phyloP scores from a whole-genome alignment of 2,329 filamentous ascomycete genomes.

The Plectosphaerella cucumerina region DNA sequence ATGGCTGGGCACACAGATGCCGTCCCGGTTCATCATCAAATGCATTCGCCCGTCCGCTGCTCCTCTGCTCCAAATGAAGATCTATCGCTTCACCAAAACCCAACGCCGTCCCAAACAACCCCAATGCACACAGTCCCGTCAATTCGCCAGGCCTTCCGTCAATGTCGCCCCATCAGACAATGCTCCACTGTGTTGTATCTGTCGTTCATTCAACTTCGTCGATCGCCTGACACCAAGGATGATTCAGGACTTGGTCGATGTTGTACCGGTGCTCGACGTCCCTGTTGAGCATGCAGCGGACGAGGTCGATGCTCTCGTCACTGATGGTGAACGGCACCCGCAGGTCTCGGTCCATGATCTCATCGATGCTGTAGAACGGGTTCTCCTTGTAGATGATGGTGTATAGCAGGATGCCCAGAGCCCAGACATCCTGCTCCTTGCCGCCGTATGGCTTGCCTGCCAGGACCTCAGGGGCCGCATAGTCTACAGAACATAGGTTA shows the following conservation, averaged over 20 bases:
- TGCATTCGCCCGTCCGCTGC: too few species aligned
- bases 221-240: conserved; percentile 66
- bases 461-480: conserved; percentile 95
- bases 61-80: too few species aligned
- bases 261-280: conserved; percentile 77
- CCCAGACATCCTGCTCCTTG: conserved; percentile 98
- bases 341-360: conserved; percentile 96
- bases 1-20: too few species aligned
- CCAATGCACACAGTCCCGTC: too few species aligned
- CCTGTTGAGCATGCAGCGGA: conserved; percentile 87
- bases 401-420: conserved; percentile 91
- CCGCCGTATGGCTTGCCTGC: conserved; percentile 88
- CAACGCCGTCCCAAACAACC: too few species aligned
- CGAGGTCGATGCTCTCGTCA: conserved; percentile 88
- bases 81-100: too few species aligned
- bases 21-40: too few species aligned
- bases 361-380: conserved; percentile 97
- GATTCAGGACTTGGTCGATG: conserved; percentile 84
- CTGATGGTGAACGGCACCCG: conserved; percentile 85
- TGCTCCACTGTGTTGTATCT: too few species aligned
- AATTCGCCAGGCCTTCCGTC: too few species aligned
- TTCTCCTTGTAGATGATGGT: conserved; percentile 99
- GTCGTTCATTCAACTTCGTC: conserved; percentile 9
- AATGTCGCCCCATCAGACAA: too few species aligned
- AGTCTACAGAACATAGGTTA: conserved; percentile 58